Conservation (phyloP, 2,329 filamentous ascomycete genomes). For the Trichophyton equinum region DNA sequence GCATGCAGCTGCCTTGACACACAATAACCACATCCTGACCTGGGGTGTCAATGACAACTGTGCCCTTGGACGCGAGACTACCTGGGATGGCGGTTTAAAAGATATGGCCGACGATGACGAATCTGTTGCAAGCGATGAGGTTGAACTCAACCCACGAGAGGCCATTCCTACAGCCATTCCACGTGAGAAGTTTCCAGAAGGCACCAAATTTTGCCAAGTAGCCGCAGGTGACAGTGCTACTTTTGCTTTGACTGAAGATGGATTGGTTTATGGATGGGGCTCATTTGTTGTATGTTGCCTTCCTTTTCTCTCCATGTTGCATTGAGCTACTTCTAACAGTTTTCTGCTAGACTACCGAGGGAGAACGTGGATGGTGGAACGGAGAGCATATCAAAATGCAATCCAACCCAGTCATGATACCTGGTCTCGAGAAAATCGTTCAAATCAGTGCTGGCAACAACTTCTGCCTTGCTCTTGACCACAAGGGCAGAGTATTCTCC, state of each 20-base stretch:
- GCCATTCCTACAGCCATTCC: no score
- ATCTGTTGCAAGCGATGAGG: no score
- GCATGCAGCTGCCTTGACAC: constrained; percentile 53
- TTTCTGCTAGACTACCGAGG: neutral
- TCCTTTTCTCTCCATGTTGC: neutral
- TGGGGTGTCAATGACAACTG: constrained; percentile 83
- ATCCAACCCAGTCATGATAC: neutral
- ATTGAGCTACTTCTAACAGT: neutral
- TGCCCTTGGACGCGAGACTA: constrained; percentile 62
- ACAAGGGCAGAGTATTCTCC: neutral
- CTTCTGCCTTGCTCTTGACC: neutral
- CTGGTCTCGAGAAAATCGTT: neutral
- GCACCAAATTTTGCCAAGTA: neutral
- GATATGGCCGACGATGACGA: constrained; percentile 6
- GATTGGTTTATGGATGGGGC: neutral
- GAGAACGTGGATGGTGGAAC: neutral
- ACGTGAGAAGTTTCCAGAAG: neutral
- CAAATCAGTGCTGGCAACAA: neutral
- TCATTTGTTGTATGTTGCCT: neutral
- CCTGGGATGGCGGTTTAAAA: constrained; percentile 47
- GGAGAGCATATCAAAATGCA: neutral
- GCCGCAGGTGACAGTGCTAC: neutral
- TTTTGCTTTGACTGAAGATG: neutral
- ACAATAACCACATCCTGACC: constrained; percentile 67
- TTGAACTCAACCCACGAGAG: no score